Evolutionary conservation across 2,329 filamentous ascomycete species (phyloP).

Genomic region (Pyricularia pennisetigena): DNA sequence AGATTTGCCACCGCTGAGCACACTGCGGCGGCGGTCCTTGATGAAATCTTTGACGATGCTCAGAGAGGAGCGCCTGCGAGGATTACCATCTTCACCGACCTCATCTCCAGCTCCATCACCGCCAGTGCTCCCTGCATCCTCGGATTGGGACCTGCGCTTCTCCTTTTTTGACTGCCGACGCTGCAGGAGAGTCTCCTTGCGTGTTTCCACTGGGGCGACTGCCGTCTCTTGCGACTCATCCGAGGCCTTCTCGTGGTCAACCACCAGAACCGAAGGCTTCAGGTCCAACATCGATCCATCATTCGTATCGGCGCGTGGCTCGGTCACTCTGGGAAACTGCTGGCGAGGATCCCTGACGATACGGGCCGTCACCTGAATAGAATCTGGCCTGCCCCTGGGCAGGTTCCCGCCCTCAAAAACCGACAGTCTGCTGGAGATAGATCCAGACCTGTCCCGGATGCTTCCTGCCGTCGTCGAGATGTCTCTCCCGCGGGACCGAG

Average conservation of each 20-base stretch:
- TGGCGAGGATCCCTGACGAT: constrained; percentile 60
- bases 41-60: constrained; percentile 52
- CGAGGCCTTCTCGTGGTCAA: constrained; percentile 39
- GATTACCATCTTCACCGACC: constrained; percentile 10
- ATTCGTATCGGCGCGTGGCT: constrained; percentile 27
- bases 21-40: constrained; percentile 45
- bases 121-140: constrained; percentile 11
- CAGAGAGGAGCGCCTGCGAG: constrained; percentile 45
- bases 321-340: constrained; percentile 27
- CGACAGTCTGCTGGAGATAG: constrained; percentile 44
- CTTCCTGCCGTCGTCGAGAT: constrained; percentile 14
- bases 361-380: constrained; percentile 78
- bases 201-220: constrained; percentile 14
- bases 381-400: constrained; percentile 51
- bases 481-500: constrained; percentile 34
- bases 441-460: constrained; percentile 38
- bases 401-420: constrained; percentile 40
- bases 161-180: constrained; percentile 32
- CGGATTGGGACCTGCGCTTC: constrained; percentile 24
- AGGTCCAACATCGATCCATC: constrained; percentile 41
- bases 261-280: constrained; percentile 48
- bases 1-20: constrained; percentile 29
- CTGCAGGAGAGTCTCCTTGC: constrained; percentile 35
- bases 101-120: constrained; percentile 18
- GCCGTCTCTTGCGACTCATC: not conserved